A percentile compares a stretch with the other conserved stretches of the same genome.
phyloP scores from a whole-genome alignment of 202 grass and related monocot species.

The Dendrocalamus latiflorus region DNA sequence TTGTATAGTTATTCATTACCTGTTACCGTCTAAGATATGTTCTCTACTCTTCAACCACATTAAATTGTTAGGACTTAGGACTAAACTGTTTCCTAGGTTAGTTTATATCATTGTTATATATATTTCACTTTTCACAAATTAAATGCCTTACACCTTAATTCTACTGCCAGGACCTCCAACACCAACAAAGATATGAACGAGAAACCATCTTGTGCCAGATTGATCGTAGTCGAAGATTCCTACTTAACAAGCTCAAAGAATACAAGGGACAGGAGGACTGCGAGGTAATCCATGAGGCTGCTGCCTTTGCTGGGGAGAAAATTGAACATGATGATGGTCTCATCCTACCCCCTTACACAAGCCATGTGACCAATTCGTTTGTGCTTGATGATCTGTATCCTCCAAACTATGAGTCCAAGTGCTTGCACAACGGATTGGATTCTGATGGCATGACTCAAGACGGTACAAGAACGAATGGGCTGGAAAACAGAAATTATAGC shows the following conservation, averaged over 20 bases:
- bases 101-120: background rate
- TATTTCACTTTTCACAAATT: background rate
- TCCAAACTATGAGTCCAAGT: constrained; percentile 17
- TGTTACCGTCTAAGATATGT: background rate
- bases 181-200: constrained; percentile 79
- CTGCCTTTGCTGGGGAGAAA: constrained; percentile 64
- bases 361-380: constrained; percentile 50
- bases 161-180: constrained; percentile 57
- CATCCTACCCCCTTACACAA: constrained; percentile 54
- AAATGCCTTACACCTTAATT: background rate
- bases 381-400: constrained; percentile 47
- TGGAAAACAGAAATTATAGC: background rate
- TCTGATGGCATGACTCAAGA: background rate
- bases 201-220: constrained; percentile 67
- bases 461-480: background rate
- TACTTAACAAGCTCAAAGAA: constrained; percentile 68
- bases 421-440: background rate
- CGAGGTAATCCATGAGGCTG: constrained; percentile 69
- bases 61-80: background rate
- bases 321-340: constrained; percentile 59
- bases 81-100: background rate
- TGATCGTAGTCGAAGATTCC: constrained; percentile 53
- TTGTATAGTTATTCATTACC: background rate
- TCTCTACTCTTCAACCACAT: background rate
- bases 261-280: constrained; percentile 75